These are phyloP conservation scores for Paxillus ammoniavirescens DNA, from an alignment of 768 basidiomycete genomes.

Conservation along the genomic window DNA sequence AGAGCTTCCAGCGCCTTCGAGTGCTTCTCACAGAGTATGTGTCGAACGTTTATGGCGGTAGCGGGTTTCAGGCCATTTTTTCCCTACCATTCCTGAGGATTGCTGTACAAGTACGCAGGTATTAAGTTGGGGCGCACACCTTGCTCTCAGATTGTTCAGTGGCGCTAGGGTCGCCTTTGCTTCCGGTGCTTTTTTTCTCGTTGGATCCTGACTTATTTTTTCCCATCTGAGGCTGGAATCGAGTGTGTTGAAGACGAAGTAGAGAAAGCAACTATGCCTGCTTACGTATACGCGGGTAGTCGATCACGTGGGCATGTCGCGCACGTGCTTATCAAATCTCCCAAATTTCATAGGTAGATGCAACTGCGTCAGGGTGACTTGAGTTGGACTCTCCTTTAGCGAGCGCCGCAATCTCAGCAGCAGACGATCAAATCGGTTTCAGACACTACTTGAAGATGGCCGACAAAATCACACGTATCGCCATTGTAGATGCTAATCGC, in stretches of 20 bases:
- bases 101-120: neutral
- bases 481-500: slow-evolving; percentile 87
- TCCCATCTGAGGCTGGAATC: slow-evolving; percentile 15
- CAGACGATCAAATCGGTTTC: slow-evolving; percentile 6
- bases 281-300: too few species aligned
- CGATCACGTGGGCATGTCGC: slow-evolving; percentile 19
- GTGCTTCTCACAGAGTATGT: slow-evolving; percentile 87
- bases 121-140: slow-evolving; percentile 15
- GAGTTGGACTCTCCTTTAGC: too few species aligned
- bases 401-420: neutral
- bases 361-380: too few species aligned
- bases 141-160: slow-evolving; percentile 22
- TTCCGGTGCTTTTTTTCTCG: slow-evolving; percentile 21
- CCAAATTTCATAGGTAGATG: neutral
- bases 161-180: slow-evolving; percentile 14
- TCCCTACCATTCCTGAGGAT: slow-evolving; percentile 30
- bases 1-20: slow-evolving; percentile 77
- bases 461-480: slow-evolving; percentile 97
- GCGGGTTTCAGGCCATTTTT: slow-evolving; percentile 72
- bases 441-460: slow-evolving; percentile 48
- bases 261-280: too few species aligned
- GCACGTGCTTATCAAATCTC: neutral
- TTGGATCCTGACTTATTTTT: slow-evolving; percentile 27
- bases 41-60: slow-evolving; percentile 80
- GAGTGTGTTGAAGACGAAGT: neutral